Evolutionary conservation across 495 filamentous ascomycete species (phyloP).

Genomic region (Penicillium atrosanguineum): DNA sequence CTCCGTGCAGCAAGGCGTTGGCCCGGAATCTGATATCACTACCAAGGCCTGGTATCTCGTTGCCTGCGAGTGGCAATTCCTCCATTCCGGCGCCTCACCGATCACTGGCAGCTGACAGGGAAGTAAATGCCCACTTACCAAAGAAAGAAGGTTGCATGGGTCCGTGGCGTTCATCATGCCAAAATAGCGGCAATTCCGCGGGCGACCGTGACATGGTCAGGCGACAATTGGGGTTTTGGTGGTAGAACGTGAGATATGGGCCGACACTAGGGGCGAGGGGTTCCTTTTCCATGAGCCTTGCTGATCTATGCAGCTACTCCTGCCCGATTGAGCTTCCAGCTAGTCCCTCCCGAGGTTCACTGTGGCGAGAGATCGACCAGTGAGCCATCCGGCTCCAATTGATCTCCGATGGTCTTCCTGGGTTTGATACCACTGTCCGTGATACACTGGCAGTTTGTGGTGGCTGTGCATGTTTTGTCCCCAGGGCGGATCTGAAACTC

Average conservation of each 20-base stretch:
- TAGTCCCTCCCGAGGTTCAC: neutral
- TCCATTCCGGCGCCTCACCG: neutral
- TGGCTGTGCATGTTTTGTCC: neutral
- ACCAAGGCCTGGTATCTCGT: conserved; percentile 1
- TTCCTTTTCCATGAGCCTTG: neutral
- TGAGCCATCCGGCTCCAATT: neutral
- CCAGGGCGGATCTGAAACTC: neutral
- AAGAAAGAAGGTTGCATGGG: conserved; percentile 4
- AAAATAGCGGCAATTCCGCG: neutral
- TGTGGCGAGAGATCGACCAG: conserved; percentile 7
- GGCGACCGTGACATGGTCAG: neutral
- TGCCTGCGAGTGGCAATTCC: conserved; percentile 21
- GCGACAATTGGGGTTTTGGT: neutral
- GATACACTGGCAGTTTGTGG: neutral
- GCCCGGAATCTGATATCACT: neutral
- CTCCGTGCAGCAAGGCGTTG: neutral
- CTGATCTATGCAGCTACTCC: conserved; percentile 2
- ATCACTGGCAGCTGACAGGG: conserved; percentile 3
- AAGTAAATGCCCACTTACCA: neutral
- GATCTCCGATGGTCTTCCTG: conserved; percentile 1
- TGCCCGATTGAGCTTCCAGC: neutral
- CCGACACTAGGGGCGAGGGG: neutral
- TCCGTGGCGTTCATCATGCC: conserved; percentile 10
- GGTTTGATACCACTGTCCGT: neutral
- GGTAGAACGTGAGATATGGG: neutral